phyloP scores from a whole-genome alignment of 2,329 filamentous ascomycete genomes.

The Penicillium sp. region DNA sequence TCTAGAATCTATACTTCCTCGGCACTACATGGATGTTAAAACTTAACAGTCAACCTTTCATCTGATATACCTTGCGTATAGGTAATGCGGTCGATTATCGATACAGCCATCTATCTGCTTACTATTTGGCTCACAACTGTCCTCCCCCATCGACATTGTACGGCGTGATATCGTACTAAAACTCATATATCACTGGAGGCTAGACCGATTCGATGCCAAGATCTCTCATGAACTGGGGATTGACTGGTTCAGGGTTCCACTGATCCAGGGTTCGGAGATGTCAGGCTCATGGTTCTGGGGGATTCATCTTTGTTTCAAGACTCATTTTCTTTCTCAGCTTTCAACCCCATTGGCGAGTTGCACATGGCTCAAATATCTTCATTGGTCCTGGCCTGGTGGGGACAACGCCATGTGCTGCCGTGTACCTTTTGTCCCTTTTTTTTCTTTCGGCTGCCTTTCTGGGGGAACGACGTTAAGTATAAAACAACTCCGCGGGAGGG shows the following conservation, averaged over 20 bases:
- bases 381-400: slow-evolving; percentile 30
- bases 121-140: neutral
- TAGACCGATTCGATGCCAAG: neutral
- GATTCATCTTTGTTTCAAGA: slow-evolving; percentile 14
- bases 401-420: slow-evolving; percentile 21
- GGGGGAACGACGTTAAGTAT: neutral
- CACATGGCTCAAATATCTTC: slow-evolving; percentile 21
- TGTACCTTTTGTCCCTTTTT: slow-evolving; percentile 12
- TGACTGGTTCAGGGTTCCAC: slow-evolving; percentile 4
- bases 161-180: too few relatives aligned
- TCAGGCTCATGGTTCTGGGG: slow-evolving; percentile 1
- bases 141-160: neutral
- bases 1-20: too few relatives aligned
- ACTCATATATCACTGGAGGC: too few relatives aligned
- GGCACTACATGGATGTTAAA: too few relatives aligned
- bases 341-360: slow-evolving; percentile 18
- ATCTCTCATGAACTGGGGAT: neutral
- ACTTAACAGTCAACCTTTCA: too few relatives aligned
- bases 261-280: slow-evolving; percentile 1
- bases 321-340: slow-evolving; percentile 11
- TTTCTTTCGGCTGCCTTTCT: neutral
- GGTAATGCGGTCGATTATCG: too few relatives aligned
- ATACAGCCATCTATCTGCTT: neutral
- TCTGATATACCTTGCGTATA: too few relatives aligned
- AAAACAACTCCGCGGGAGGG: neutral